Base-by-base conservation (phyloP, 2,329 filamentous ascomycete genomes). In the Sarocladiaceae sp. region DNA sequence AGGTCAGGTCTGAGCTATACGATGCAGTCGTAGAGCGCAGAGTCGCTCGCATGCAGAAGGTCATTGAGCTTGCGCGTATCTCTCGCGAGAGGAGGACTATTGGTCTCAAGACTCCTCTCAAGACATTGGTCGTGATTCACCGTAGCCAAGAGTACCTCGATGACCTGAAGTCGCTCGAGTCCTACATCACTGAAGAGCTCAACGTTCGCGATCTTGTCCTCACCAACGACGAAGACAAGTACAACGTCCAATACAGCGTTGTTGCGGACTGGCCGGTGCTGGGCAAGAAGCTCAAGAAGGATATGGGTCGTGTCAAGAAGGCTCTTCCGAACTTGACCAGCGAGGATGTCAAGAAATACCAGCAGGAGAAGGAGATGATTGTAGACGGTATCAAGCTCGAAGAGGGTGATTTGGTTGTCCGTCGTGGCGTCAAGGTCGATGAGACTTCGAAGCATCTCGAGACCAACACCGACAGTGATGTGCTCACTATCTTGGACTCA, bases 201-300 rank as follows among this genome's bases (percentile, higher is more conserved):
- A 99, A 97, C 64, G 80, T 99, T 47, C 84, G 87, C 56, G 89
- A 96, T 56, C 75, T 97, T 25, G 76, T 96, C 11, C 78, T 97
- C 51, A 90, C 90, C 2, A 85, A 82, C 7, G 91, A 97, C 57
- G 94, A 97, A 71, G 86, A 83, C 52, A 89, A 87, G 66, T 97
- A 97, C 74, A 89, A 91, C 52, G 91, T 99, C 42, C 86, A 94
- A 65, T 96, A 97, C 72, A 90, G 88, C 56, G 90, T 93, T 15
- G 83, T 82, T 35, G 92, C 91, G 7, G 94, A 99, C 69, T 97
- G 94, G 87, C 91, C 94, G 13, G 87, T 89, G 2, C 79, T 99
- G 15, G 94, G 94, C 58, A 96, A 96, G 81, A 97, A 97, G 75
- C 80, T 97, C 60, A 96, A 96, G 79, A 97, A 96, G 72, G 92